Evolutionary conservation across 2,329 filamentous ascomycete species (phyloP), one percentile per base, ranked within the genome.

Genomic region (Lachnellula cervina): DNA sequence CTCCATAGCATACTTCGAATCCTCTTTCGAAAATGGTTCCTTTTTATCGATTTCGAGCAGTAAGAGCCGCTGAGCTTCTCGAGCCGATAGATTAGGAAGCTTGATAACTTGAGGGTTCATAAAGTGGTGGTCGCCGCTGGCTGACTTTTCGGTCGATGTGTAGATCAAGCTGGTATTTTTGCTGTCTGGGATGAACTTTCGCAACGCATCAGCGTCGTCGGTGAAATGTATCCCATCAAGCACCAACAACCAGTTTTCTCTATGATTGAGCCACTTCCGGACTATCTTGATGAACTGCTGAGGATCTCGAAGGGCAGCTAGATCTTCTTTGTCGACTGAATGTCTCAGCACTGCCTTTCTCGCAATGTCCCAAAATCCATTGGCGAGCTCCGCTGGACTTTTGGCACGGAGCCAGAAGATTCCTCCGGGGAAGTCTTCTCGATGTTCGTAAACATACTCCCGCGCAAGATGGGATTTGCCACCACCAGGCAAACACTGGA

Each of bases 341-440:
- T 63, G 57, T 35, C 74, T 74, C 21, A 83, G 66, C 0, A 76
- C 77, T 16, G 78, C 79, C 14, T 77, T 79, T 65, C 80, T 80
- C 1, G 82, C 84, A 59, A 89, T 86, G 49, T 84, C 80, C 80
- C 82, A 86, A 66, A 81, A 88, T 34, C 81, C 82, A 48, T 82
- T 80, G 51, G 79, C 79, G 35, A 83, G 74, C 49, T 86, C 82
- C 51, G 81, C 73, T 3, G 75, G 67, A 1, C 80, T 82, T 60
- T 83, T 85, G 8, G 83, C 82, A 49, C 83, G 78, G 16, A 88
- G 77, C 86, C 86, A 89, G 68, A 87, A 89, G 44, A 88, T 76
- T 1, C 86, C 86, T 1, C 84, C 84, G 0, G 80, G 78, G 62
- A 85, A 89, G 57, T 80, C 73, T 4, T 76, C 70, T 37, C 76